A percentile compares a stretch with the other conserved stretches of the same genome.
phyloP scores from a whole-genome alignment of 805 yeast genomes.

The Nakazawaea ernobii region DNA sequence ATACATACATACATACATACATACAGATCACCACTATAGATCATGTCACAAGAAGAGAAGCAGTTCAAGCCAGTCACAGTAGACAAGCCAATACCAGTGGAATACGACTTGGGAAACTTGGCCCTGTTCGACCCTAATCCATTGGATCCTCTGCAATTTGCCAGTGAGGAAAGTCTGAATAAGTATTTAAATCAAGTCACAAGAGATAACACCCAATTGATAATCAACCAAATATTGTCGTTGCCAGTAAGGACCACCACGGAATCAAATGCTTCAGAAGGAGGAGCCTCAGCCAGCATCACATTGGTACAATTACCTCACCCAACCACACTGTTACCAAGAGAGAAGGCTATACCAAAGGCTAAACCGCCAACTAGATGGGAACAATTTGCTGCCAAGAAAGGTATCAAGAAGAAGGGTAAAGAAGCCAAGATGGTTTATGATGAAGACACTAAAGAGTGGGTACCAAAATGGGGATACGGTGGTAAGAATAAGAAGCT shows the following conservation, averaged over 20 bases:
- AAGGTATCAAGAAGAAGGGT: slow-evolving; percentile 88
- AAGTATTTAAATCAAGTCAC: slow-evolving; percentile 57
- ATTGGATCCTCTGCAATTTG: slow-evolving; percentile 54
- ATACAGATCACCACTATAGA: not conserved
- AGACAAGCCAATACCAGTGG: slow-evolving; percentile 84
- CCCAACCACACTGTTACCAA: slow-evolving; percentile 75
- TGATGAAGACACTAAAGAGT: slow-evolving; percentile 85
- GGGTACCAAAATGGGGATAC: slow-evolving; percentile 99
- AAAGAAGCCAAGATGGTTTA: slow-evolving; percentile 84
- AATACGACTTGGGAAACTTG: slow-evolving; percentile 84
- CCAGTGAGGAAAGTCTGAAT: slow-evolving; percentile 53
- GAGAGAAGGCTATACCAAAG: slow-evolving; percentile 95
- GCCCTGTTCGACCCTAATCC: slow-evolving; percentile 90
- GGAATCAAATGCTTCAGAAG: slow-evolving; percentile 51
- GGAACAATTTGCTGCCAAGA: slow-evolving; percentile 94
- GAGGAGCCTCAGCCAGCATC: slow-evolving; percentile 64
- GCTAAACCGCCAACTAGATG: slow-evolving; percentile 90
- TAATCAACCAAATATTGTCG: slow-evolving; percentile 85
- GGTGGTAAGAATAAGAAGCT: slow-evolving; percentile 83
- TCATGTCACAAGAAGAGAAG: not conserved
- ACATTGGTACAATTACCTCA: slow-evolving; percentile 82
- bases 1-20: too few species aligned
- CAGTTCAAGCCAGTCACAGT: slow-evolving; percentile 69
- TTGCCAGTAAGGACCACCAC: slow-evolving; percentile 87
- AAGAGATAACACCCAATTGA: slow-evolving; percentile 88